Percentiles rank a stretch among this genome's conserved stretches.
Conservation (phyloP, 768 basidiomycete species). For the Podaxis sp. region DNA sequence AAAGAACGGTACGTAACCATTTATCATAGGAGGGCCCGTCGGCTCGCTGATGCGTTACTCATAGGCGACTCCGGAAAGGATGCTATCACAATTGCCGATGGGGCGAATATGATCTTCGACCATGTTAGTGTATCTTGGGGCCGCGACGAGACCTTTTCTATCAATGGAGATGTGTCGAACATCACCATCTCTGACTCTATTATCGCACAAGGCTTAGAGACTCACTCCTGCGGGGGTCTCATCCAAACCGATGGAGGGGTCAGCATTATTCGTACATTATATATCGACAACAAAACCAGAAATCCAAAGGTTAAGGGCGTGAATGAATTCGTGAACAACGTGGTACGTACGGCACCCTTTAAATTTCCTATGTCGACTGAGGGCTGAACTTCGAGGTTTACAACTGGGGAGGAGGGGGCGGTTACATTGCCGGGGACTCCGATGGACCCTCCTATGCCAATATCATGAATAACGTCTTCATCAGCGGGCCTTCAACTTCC, state of each 20-base stretch:
- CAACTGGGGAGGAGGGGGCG: conserved; percentile 34
- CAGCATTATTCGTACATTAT: conserved; percentile 35
- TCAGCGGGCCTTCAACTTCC: conserved; percentile 34
- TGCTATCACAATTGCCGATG: conserved; percentile 33
- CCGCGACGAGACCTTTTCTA: conserved; percentile 35
- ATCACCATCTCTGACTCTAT: conserved; percentile 36
- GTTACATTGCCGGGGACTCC: conserved; percentile 38
- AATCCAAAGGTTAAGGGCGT: conserved; percentile 39
- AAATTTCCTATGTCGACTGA: neutral
- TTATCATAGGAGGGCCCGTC: neutral
- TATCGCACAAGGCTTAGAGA: conserved; percentile 36
- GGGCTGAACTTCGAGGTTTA: conserved; percentile 23
- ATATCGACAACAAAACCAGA: conserved; percentile 37
- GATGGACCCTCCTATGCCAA: conserved; percentile 32
- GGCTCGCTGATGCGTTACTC: neutral
- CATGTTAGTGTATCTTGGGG: conserved; percentile 36
- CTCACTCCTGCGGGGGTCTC: conserved; percentile 36
- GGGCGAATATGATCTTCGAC: conserved; percentile 36
- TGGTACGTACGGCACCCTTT: conserved; percentile 23
- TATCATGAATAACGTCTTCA: conserved; percentile 35
- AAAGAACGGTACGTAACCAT: conserved; percentile 20
- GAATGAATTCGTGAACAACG: conserved; percentile 37
- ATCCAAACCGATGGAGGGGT: conserved; percentile 36
- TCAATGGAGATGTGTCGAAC: conserved; percentile 37
- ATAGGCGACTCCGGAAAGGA: conserved; percentile 34